Evolutionary conservation across 2,329 filamentous ascomycete genomes (phyloP).

Genomic region (Fusarium sterilihyphosum): DNA sequence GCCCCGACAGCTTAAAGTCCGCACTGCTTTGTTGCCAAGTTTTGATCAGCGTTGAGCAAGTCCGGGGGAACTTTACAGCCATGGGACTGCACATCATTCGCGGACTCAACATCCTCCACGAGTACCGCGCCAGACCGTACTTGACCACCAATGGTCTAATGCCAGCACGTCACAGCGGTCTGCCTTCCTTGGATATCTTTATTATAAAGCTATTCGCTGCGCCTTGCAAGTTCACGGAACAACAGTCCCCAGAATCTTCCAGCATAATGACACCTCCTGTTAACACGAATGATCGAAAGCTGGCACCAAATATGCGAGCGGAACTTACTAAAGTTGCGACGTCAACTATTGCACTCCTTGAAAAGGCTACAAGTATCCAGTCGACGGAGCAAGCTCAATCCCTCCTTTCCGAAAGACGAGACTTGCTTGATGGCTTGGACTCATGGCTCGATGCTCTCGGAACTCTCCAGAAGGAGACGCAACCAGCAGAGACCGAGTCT

Average conservation of each 20-base stretch:
- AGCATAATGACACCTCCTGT: slow-evolving; percentile 31
- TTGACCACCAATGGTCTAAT: slow-evolving; percentile 44
- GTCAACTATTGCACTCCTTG: slow-evolving; percentile 48
- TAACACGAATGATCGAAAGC: slow-evolving; percentile 40
- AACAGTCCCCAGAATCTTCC: slow-evolving; percentile 23
- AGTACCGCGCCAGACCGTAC: slow-evolving; percentile 51
- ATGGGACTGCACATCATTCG: slow-evolving; percentile 56
- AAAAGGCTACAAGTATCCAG: slow-evolving; percentile 40
- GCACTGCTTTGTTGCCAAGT: slow-evolving; percentile 58
- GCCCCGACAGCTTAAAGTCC: slow-evolving; percentile 47
- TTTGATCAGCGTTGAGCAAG: slow-evolving; percentile 59
- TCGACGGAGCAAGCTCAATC: slow-evolving; percentile 35
- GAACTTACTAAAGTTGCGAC: slow-evolving; percentile 48
- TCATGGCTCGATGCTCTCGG: slow-evolving; percentile 48
- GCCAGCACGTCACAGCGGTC: slow-evolving; percentile 44
- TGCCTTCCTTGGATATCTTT: slow-evolving; percentile 55
- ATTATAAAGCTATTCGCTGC: slow-evolving; percentile 55
- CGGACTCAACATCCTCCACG: slow-evolving; percentile 56
- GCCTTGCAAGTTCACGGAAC: slow-evolving; percentile 54
- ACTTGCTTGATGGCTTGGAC: slow-evolving; percentile 46
- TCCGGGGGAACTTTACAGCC: slow-evolving; percentile 51
- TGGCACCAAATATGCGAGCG: slow-evolving; percentile 51
- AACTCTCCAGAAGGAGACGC: slow-evolving; percentile 26
- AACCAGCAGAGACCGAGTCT: slow-evolving; percentile 32
- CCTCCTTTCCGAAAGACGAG: slow-evolving; percentile 45